A percentile compares a stretch with the other conserved stretches of the same genome.
phyloP scores from a whole-genome alignment of 2,329 filamentous ascomycete species.

The Arthroderma uncinatum region DNA sequence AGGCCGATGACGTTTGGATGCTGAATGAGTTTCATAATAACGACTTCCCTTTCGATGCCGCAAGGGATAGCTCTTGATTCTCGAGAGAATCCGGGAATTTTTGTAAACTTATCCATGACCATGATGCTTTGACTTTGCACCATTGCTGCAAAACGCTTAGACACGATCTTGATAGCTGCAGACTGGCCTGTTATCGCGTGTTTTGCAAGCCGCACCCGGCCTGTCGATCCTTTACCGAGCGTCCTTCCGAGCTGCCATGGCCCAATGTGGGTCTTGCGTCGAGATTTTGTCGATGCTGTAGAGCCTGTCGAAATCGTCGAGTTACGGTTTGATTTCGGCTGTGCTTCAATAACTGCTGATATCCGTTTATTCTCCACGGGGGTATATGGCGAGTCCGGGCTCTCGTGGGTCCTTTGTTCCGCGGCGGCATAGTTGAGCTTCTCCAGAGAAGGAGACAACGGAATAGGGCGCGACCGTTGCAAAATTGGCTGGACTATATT shows the following conservation, averaged over 20 bases:
- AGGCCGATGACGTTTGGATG: constrained; percentile 90
- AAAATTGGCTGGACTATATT: constrained; percentile 27
- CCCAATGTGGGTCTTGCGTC: constrained; percentile 65
- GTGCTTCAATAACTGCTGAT: constrained; percentile 41
- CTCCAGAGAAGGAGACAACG: neutral
- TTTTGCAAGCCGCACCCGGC: constrained; percentile 72
- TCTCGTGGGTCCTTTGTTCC: neutral
- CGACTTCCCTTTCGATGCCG: constrained; percentile 86
- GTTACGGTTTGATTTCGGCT: constrained; percentile 40
- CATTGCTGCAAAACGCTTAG: constrained; percentile 66
- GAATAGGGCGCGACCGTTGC: constrained; percentile 7
- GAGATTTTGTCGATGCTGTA: constrained; percentile 43
- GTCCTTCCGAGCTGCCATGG: constrained; percentile 89
- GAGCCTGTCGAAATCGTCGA: constrained; percentile 47
- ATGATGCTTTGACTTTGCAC: constrained; percentile 78
- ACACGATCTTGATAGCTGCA: constrained; percentile 92
- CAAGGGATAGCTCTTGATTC: constrained; percentile 66
- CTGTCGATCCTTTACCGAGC: constrained; percentile 79
- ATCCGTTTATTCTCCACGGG: constrained; percentile 38
- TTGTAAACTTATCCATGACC: constrained; percentile 63
- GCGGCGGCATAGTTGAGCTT: constrained; percentile 1
- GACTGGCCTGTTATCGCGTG: constrained; percentile 67
- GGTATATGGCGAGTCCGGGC: neutral
- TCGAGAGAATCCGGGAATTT: constrained; percentile 43
- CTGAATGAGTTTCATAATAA: constrained; percentile 91